Evolutionary conservation across 2,329 filamentous ascomycete species (phyloP), one percentile per base, ranked within the genome.

Genomic region (Hypoxylon sp.): DNA sequence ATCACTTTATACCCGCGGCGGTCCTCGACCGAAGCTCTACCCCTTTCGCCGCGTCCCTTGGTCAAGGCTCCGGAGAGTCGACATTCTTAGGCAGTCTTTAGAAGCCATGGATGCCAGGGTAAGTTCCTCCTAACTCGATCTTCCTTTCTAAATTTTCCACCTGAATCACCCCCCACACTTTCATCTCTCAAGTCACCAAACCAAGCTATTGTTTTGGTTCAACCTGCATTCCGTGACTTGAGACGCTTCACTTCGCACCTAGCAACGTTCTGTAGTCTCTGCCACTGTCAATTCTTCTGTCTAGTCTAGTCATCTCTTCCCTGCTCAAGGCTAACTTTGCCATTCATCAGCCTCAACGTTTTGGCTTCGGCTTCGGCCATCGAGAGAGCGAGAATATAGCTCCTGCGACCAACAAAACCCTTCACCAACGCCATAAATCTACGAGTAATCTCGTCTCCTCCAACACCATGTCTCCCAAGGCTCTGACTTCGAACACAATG

Each of bases 361-460:
- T 87, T 73, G 71, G 84, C 72, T 87, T 89, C 87, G 91, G 80
- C 88, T 87, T 75, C 73, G 84, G 73, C 87, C 89, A 77, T 80
- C 63, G 60, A 53, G 61, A 59, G 61, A 57, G 60, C 63, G 69
- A 71, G 54, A 70, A 70, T 39, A n/a, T 63, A 3, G 37, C 47
- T n/a, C 63, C 83, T 52, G 80, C 90, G 78, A 87, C 88, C 67
- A 87, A 87, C 73, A 89, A 89, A 78, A 83, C 87, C 59, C 83
- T 94, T 69, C 93, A 97, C 74, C 90, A 94, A 75, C 91, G 92
- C 70, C 91, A 94, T 82, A 97, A 97, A 81, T 97, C 94, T 8
- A 90, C 89, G 80, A 80, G 91, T 81, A 81, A 87, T 17, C 39
- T 44, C 14, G 17, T 22, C n/a, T 22, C 39, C 86, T 73, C 92